Conservation (phyloP, 139 green algal genomes). For the Chlorella ohadii region DNA sequence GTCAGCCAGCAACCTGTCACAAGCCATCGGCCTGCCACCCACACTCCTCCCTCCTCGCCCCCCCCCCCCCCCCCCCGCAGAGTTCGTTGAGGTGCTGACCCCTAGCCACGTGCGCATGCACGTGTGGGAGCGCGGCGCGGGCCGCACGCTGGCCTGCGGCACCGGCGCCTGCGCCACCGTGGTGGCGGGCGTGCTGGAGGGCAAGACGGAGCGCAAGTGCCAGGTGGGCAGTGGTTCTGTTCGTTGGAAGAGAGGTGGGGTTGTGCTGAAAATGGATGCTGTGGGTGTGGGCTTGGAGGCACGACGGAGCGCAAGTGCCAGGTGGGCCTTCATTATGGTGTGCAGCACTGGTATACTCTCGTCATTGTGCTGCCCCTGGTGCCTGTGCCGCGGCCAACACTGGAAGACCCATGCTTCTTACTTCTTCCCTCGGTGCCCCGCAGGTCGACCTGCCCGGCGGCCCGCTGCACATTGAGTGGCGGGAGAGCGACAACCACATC, state of each 20-base stretch:
- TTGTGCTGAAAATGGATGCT: too few relatives aligned
- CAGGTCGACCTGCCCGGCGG: slow-evolving; percentile 95
- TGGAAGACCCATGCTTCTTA: too few relatives aligned
- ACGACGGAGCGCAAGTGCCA: too few relatives aligned
- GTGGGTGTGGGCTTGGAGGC: too few relatives aligned
- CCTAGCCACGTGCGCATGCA: slow-evolving; percentile 87
- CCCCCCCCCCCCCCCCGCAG: not conserved
- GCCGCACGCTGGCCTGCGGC: slow-evolving; percentile 95
- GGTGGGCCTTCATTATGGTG: too few relatives aligned
- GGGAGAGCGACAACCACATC: slow-evolving; percentile 87
- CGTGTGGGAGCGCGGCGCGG: slow-evolving; percentile 98
- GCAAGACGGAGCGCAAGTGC: slow-evolving; percentile 80
- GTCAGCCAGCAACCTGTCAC: too few relatives aligned
- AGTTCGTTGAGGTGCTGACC: slow-evolving; percentile 69
- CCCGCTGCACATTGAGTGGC: slow-evolving; percentile 96
- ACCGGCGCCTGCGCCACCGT: slow-evolving; percentile 98
- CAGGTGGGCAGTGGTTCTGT: slow-evolving; percentile 7
- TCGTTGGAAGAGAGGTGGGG: too few relatives aligned
- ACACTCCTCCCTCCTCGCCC: not conserved
- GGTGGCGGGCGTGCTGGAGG: slow-evolving; percentile 96
- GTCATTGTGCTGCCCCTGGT: too few relatives aligned
- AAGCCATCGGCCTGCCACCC: not conserved
- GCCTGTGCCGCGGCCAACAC: too few relatives aligned
- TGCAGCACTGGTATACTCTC: too few relatives aligned
- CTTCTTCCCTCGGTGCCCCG: not conserved